These are phyloP conservation scores for Musa acuminata DNA, from an alignment of 176 grass and related monocot genomes.

Conservation along the genomic window DNA sequence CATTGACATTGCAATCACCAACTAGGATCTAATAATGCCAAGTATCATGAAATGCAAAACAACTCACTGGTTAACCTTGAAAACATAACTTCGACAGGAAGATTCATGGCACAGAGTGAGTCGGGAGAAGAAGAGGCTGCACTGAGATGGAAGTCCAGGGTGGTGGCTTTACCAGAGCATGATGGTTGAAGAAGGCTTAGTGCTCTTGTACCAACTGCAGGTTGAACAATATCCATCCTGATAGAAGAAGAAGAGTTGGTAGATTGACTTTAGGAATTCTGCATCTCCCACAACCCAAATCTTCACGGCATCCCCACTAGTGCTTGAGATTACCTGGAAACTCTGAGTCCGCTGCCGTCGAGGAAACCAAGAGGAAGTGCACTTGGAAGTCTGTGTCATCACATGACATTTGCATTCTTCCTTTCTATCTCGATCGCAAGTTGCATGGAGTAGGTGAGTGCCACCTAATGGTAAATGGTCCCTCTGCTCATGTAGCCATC, in stretches of 20 bases:
- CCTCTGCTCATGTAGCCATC: neutral
- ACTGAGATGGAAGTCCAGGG: neutral
- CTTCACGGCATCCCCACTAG: neutral
- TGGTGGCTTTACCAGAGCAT: constrained; percentile 1
- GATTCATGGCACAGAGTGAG: neutral
- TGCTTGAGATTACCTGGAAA: neutral
- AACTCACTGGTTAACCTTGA: too few relatives aligned
- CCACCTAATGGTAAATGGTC: neutral
- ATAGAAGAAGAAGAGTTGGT: neutral
- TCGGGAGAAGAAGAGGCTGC: neutral
- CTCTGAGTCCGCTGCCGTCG: neutral
- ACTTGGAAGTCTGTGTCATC: neutral
- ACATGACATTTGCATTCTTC: neutral
- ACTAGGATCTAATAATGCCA: too few relatives aligned
- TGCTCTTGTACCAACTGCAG: constrained; percentile 27
- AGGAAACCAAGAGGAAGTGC: neutral
- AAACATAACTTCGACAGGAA: neutral
- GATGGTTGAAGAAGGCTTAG: neutral
- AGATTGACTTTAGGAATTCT: neutral
- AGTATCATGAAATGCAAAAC: too few relatives aligned
- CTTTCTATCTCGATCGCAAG: neutral
- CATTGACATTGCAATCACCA: neutral
- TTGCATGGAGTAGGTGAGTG: neutral
- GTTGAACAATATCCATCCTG: constrained; percentile 10
- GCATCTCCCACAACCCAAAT: neutral